Evolutionary conservation across 352 stramenopile species (phyloP), one percentile per base, ranked within the genome.

Genomic region (Globisporangium cystogenes): DNA sequence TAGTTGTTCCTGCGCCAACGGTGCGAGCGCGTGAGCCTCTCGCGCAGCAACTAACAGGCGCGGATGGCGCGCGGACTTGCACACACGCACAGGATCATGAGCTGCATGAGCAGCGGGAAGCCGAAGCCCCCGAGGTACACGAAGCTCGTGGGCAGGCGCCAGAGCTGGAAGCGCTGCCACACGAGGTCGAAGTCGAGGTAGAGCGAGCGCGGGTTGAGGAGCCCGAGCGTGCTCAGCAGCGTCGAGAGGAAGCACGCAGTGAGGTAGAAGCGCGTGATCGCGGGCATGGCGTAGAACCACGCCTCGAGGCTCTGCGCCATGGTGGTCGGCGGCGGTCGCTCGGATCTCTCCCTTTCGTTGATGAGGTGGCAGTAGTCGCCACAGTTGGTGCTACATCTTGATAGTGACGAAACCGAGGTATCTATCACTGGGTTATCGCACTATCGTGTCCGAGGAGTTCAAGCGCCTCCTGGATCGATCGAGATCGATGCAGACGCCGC

Each of bases 51-150:
- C n/a, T n/a, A n/a, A n/a, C n/a, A n/a, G n/a, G n/a, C n/a, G n/a
- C n/a, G n/a, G n/a, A n/a, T n/a, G n/a, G n/a, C n/a, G n/a, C n/a
- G n/a, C n/a, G n/a, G n/a, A n/a, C n/a, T n/a, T n/a, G n/a, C n/a
- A n/a, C 23, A 20, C 31, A 55, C 76, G 52, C 65, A 95, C 85
- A 96, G 59, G 55, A 96, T 87, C 74, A 95, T 93, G 53, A 96
- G 77, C 54, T 93, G 79, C 76, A 96, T 93, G 65, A 96, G 80
- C 62, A 96, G 95, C 35, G 80, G 73, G 56, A 96, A 95, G 60
- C 79, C 84, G 50, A 95, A 95, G 61, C 76, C 77, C 33, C 87
- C 87, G 24, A 96, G 77, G 67, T 73, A 96, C 65, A 95, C 90
- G 66, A 95, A 96, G 68, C 75, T 82, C 49, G 87, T 94, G 56